Evolutionary conservation across 805 yeast species (phyloP), one percentile per base, ranked within the genome.

Genomic region (Wickerhamiella siamensis): DNA sequence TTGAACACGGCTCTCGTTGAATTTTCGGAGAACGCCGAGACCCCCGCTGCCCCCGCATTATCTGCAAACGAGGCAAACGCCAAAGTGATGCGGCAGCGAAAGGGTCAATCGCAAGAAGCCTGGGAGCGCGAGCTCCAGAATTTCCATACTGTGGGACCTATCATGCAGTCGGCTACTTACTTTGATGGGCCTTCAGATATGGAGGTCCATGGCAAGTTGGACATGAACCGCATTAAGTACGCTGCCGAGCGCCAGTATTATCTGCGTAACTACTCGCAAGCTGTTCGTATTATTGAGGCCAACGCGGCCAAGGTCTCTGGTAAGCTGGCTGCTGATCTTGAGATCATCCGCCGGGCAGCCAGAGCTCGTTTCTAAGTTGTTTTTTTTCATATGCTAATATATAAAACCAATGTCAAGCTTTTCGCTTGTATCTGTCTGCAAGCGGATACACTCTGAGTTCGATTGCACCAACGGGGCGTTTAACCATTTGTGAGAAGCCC

Each of bases 101-200:
- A 80, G 51, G 77, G 76, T 0, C 95, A 84, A 54, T 53, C 79
- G 0, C 75, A 74, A 33, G 87, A 77, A 41, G 80, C 72, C 43
- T 84, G 62, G 48, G 60, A 54, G 27, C 53, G 45, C 6, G 88
- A 84, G 57, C 61, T 63, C 46, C 47, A 47, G 2, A 71, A 68
- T 51, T 83, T 74, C 53, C 59, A 58, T 47, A 38, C 50, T 0
- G 54, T 63, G 0, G 93, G 93, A 0, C 91, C 94, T 0, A 46
- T 58, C 5, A 24, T 40, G 2, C 53, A 51, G 26, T 38, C 42
- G 4, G 43, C 40, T n/a, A 46, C 46, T 19, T 39, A 34, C 22
- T 44, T 45, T 29, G 42, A 38, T 12, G 19, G 22, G 15, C 10
- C 24, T 14, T 18, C 18, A 10, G 38, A 34, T 20, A 33, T 21